Percentiles rank a stretch among this genome's conserved stretches.
These are phyloP conservation scores for Coriolopsis trogii DNA, from an alignment of 1,284 basidiomycete species.

Conservation along the genomic window DNA sequence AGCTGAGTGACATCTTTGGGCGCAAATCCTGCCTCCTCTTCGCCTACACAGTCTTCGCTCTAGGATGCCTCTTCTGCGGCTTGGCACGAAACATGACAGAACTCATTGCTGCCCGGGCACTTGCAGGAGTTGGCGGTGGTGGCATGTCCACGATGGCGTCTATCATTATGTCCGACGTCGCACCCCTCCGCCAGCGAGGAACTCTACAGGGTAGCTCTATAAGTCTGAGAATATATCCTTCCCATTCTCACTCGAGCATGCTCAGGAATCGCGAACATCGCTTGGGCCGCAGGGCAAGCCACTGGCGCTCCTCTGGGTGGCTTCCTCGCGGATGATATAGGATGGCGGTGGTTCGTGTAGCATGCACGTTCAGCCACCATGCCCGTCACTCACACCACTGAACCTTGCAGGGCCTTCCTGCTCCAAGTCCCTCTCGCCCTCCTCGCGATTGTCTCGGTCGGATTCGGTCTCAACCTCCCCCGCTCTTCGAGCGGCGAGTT, in stretches of 20 bases:
- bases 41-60: slow-evolving; percentile 55
- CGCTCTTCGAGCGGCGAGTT: slow-evolving; percentile 40
- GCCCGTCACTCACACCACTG: too few species aligned
- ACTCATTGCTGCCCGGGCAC: slow-evolving; percentile 56
- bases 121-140: slow-evolving; percentile 65
- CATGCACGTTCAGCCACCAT: slow-evolving; percentile 5
- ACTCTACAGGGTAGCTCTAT: slow-evolving; percentile 58
- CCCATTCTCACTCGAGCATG: neutral
- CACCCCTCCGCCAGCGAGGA: slow-evolving; percentile 59
- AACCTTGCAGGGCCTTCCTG: slow-evolving; percentile 52
- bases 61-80: slow-evolving; percentile 58
- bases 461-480: slow-evolving; percentile 52
- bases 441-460: slow-evolving; percentile 55
- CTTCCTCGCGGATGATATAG: slow-evolving; percentile 58
- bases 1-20: slow-evolving; percentile 66
- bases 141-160: slow-evolving; percentile 65
- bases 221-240: neutral
- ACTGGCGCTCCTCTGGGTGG: slow-evolving; percentile 63
- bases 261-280: slow-evolving; percentile 56
- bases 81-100: slow-evolving; percentile 56
- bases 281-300: slow-evolving; percentile 56
- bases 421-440: slow-evolving; percentile 57
- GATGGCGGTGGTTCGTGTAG: slow-evolving; percentile 60
- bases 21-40: slow-evolving; percentile 60
- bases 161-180: slow-evolving; percentile 65